Evolutionary conservation across 345 rosid genomes (phyloP), one percentile per base, ranked within the genome.

Genomic region (Aquilaria yunnanensis): DNA sequence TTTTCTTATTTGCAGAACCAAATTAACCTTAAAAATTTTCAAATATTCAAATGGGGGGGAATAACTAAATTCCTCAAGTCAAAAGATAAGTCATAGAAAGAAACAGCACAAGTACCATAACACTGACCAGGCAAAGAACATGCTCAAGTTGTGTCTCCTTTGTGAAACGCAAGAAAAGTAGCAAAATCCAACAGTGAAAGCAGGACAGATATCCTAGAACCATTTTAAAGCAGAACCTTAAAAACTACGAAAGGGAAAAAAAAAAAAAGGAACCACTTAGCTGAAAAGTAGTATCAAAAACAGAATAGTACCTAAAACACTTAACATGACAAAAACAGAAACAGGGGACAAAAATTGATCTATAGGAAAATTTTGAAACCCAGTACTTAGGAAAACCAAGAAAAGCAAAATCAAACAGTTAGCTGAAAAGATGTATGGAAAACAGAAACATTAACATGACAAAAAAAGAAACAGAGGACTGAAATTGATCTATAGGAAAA

Each of bases 81-180:
- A 73, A 73, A 63, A 68, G 47, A 45, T 55, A 14, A 51, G 60
- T 37, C 37, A 54, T 48, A 49, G 55, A 67, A 51, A 51, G 14
- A 48, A 34, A 14, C 12, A 32, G 55, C 61, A 64, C 29, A 63
- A 52, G 66, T 52, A 63, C 66, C 30, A 29, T 63, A 51, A 51
- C 56, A 23, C 54, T 47, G 70, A 60, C 31, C 41, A 32, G 32
- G n/a, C 29, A 51, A 57, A 57, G 33, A 16, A 51, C 2, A 56
- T 32, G 56, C 23, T n/a, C n/a, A n/a, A n/a, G n/a, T 16, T 16
- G 23, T 16, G 23, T 16, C 23, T 16, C 23, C 23, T 16, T 16
- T 16, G 23, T 16, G 37, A 54, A 29, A 50, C 12, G n/a, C 48
- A 55, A 64, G 66, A 33, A 47, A 61, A 51, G 51, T 32, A 54